Percentiles rank a stretch among this genome's conserved stretches.
Conservation (phyloP, 306 rosid genomes). For the Argentina anserina region DNA sequence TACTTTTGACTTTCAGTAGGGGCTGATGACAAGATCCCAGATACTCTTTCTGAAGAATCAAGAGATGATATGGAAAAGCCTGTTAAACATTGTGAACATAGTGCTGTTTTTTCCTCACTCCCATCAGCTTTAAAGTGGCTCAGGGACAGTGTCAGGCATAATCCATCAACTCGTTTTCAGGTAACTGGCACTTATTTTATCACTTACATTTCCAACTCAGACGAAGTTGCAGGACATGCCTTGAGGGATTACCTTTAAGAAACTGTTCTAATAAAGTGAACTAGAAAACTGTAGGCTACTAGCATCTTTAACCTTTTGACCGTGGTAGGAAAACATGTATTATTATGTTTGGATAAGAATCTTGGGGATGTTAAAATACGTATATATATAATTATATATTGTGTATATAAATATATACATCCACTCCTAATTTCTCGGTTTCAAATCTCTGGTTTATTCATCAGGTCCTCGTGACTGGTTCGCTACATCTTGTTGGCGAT, state of each 20-base stretch:
- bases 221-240: neutral
- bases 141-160: conserved; percentile 57
- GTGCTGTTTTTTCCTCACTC: conserved; percentile 82
- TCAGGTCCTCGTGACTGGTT: conserved; percentile 94
- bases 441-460: conserved; percentile 19
- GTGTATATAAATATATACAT: no score
- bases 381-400: no score
- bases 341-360: neutral
- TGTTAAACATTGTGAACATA: conserved; percentile 49
- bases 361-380: neutral
- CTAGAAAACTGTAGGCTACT: neutral
- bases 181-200: conserved; percentile 35
- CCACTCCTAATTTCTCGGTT: no score
- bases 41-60: conserved; percentile 43
- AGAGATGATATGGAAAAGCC: conserved; percentile 51
- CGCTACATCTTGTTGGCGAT: conserved; percentile 90
- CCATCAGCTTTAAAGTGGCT: conserved; percentile 82
- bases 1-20: conserved; percentile 25
- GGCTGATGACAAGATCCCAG: conserved; percentile 35
- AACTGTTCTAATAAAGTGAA: neutral
- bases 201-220: neutral
- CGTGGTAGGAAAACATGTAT: neutral
- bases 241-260: neutral
- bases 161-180: conserved; percentile 68
- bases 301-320: neutral